Evolutionary conservation across 2,329 filamentous ascomycete species (phyloP), one percentile per base, ranked within the genome.

Genomic region (Aspergillus intermedius): DNA sequence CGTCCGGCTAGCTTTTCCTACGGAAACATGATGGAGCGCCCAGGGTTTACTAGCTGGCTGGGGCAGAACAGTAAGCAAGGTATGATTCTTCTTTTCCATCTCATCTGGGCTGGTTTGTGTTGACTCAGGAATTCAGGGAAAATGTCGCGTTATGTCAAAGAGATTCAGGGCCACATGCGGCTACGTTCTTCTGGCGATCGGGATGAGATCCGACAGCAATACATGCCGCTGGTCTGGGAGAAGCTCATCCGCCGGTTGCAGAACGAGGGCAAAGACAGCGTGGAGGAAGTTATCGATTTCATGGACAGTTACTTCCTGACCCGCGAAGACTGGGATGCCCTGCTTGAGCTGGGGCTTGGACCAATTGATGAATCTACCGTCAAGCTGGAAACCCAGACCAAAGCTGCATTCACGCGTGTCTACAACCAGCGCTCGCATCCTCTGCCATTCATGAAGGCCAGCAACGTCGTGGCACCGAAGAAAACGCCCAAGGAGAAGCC

Each of bases 291-390:
- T 47, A 98, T 98, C 61, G 82, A 93, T 47, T 77, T 96, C 47
- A 97, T 98, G 93, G 93, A 98, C 64, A 90, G 86, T 64, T 98
- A 98, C 71, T 98, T 86, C 68, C 76, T 98, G 49, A 97, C 93
- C 0, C 86, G 87, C 53, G 93, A 98, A 21, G 93, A 98, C 65
- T 95, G 91, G 68, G 93, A 98, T 64, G 86, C 84, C 8, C 89
- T 98, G 60, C 78, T 90, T 66, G 93, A 98, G 71, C 79, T 98
- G 21, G 91, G 91, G 5, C 81, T 98, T 12, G 93, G 91, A 4
- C 81, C 84, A 1, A 91, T 95, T 78, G 79, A 84, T 53, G 83
- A 91, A 68, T 83, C 84, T 15, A 74, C 74, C 1, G 78, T 94
- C 57, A 86, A 84, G 51, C 85, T 97, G 46, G 89, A 95, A 49